Base-by-base conservation (phyloP, 352 stramenopile genomes). In the Pythium aristosporum region DNA sequence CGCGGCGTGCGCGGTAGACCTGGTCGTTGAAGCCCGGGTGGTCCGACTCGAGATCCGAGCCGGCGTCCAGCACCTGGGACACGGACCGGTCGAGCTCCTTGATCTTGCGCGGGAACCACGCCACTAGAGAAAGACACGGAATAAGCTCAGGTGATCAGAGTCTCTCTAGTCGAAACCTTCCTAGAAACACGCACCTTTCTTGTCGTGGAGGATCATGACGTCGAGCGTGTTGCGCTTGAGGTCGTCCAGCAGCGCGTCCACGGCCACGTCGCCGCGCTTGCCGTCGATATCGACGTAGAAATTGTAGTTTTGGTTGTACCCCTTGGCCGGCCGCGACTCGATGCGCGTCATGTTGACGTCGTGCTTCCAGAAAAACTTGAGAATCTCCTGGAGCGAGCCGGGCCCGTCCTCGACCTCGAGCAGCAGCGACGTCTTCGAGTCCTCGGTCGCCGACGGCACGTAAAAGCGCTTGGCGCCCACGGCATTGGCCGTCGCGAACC, bases 331-430 rank as follows among this genome's bases (percentile, higher is more conserved):
- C 34, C 95, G 91, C 32, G 88, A 98, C 82, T 99, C 96, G 68
- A 99, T 98, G 55, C 94, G 87, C 41, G 91, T 98, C 77, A 99
- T 94, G 78, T 98, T 98, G 32, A 99, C 81, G 65, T 98, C 91
- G 74, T 98, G 95, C 70, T 98, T 98, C 92, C 92, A 98, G 80
- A 98, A 99, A 63, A 97, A 98, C 74, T 88, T 90, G 63, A 99
- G 79, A 64, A 98, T 97, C 47, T 98, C 89, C 68, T 98, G 89
- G 47, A 99, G 77, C 20, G 94, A 89, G 18, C 96, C 96, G 48
- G 86, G 30, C 3, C 77, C 74, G 55, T 93, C 85, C 58, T 87
- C 74, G 20, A 90, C 81, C 52, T 93, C 77, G n/a, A 93, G 68
- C 57, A 91, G 61, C 47, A 93, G 74, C 58, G 80, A 89, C 46